Base-by-base conservation (phyloP, 176 grass and related monocot genomes). In the Panicum miliaceum region DNA sequence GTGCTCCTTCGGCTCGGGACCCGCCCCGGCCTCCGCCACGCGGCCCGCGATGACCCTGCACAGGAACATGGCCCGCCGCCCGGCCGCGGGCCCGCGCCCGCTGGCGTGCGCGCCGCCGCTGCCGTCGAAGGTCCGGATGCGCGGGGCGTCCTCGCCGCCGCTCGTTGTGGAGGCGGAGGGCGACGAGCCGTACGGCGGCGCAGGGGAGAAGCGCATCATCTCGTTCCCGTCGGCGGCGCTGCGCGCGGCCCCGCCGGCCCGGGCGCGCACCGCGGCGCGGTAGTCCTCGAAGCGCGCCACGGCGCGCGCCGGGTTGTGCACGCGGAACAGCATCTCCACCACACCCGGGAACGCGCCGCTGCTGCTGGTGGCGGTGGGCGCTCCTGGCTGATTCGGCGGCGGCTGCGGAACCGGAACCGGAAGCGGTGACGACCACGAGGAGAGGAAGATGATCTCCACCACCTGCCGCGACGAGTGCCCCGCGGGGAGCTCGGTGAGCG, bases 271-370 rank as follows among this genome's bases (percentile, higher is more conserved):
- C 8, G 84, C 78, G 2, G 82, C 84, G 34, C 95, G 90, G 92
- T 92, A 94, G 63, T 97, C 95, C 92, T 97, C 95, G 81, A 97
- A 97, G 6, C 84, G 90, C 64, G 90, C 75, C 58, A 94, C 86
- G 20, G 95, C 90, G 76, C 90, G 90, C 43, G 86, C 67, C 7
- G 93, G 87, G 75, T 89, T 94, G 88, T 94, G 95, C 23, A 97
- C 90, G 52, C 95, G 92, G 84, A 97, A 97, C 84, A 97, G 82
- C 92, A 94, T 94, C 90, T 97, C 92, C 70, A 97, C 91, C 77
- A 86, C 86, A 22, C 92, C 92, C 3, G 95, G 38, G 37, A 94
- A 97, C 51, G 64, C 64, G 82, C 25, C 50, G 79, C 25, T 72
- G 35, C 20, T 22, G 79, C 5, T 16, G 25, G 9, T 77, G 42